Evolutionary conservation across 2,329 filamentous ascomycete species (phyloP), one percentile per base, ranked within the genome.

Genomic region (Phaeoacremonium minimum): DNA sequence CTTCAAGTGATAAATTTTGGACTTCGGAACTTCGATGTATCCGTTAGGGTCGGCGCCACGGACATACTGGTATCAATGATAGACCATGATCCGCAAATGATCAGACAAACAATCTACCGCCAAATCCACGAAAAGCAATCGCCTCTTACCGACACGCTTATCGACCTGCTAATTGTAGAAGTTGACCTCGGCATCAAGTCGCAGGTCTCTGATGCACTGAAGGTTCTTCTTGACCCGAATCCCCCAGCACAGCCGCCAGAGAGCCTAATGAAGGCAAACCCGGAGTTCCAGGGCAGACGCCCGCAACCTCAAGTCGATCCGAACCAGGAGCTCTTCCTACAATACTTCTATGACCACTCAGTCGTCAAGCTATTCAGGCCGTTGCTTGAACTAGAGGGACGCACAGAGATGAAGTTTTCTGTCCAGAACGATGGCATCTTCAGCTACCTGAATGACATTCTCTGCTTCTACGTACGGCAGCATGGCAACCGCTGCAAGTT

Each of bases 31-130:
- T 74, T 75, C 30, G 90, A 95, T 51, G 85, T 93, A 11, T 75
- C 83, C 1, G 86, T 96, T 36, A 78, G 93, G 43, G 88, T 95
- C 3, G 94, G 90, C 5, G 93, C 90, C 9, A 95, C 90, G 3
- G 93, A 98, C 49, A 89, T 97, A 20, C 65, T 98, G 33, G 87
- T 96, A 7, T 87, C 89, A 5, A 82, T 97, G 62, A 93, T 98
- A 49, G 93, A 98, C 51, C 90, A 97, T 55, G 93, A 98, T 51
- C 85, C 91, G 3, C 79, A 89, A 49, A 89, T 96, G 84, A 91
- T 98, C 56, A 85, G 93, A 33, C 82, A 85, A 47, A 94, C 91
- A 37, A 90, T 97, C 50, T 91, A 95, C 59, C 87, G 89, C 44
- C 88, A 95, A 47, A 84, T 96, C 44, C 83, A 85, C 46, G 89